phyloP scores from a whole-genome alignment of 2,329 filamentous ascomycete species.

The Fusarium palustre region DNA sequence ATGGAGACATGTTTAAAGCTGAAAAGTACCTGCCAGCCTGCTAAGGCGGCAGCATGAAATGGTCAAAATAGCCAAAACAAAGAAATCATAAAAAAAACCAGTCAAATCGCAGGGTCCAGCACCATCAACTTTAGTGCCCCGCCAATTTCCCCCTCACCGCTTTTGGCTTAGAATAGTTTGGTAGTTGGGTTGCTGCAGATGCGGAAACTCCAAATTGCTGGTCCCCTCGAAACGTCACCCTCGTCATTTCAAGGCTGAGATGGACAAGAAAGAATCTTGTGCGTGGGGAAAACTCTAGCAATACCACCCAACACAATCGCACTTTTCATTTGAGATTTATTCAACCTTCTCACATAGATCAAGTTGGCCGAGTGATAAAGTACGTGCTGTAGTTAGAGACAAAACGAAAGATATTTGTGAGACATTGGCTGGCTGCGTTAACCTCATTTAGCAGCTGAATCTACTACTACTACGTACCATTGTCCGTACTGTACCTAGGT shows the following conservation, averaged over 20 bases:
- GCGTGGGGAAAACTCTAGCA: background rate
- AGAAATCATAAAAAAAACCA: conserved; percentile 25
- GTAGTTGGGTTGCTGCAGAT: conserved; percentile 4
- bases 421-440: conserved; percentile 13
- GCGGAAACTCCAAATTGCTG: conserved; percentile 25
- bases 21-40: background rate
- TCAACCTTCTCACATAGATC: background rate
- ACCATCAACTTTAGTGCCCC: conserved; percentile 28
- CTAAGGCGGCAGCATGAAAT: background rate
- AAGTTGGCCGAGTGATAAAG: background rate
- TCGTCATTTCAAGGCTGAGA: conserved; percentile 5
- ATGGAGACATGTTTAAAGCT: background rate
- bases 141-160: conserved; percentile 35
- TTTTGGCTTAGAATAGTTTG: conserved; percentile 29
- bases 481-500: background rate
- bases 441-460: conserved; percentile 1
- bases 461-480: too few relatives aligned
- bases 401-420: background rate
- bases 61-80: conserved; percentile 22
- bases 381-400: background rate
- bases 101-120: conserved; percentile 44
- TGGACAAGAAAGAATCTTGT: background rate
- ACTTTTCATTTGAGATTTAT: background rate
- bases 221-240: background rate
- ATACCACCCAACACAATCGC: background rate